Percentiles rank a stretch among this genome's conserved stretches.
phyloP scores from a whole-genome alignment of 129 eudicot species.

The Silybum marianum region DNA sequence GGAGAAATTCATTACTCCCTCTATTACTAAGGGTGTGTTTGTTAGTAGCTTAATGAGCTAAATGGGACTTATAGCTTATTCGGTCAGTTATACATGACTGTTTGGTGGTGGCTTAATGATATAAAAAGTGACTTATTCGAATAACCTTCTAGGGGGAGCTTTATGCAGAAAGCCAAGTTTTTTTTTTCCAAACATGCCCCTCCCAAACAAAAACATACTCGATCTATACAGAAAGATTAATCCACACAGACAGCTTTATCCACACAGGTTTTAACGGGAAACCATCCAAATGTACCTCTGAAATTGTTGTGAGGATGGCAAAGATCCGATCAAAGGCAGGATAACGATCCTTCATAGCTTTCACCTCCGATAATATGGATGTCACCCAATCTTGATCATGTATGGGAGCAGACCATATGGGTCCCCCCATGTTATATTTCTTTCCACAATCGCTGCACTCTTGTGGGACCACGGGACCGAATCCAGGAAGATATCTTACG shows the following conservation, averaged over 20 bases:
- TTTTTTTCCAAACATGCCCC: no score
- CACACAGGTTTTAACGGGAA: no score
- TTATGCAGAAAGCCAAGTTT: no score
- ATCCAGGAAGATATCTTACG: constrained; percentile 90
- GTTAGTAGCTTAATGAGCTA: no score
- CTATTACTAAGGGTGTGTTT: not conserved
- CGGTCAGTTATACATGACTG: no score
- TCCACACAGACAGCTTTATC: no score
- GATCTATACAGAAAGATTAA: no score
- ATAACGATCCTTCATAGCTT: constrained; percentile 66
- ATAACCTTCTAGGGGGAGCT: no score
- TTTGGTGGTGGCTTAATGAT: no score
- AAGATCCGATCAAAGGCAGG: constrained; percentile 82
- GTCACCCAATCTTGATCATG: constrained; percentile 97
- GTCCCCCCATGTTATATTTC: constrained; percentile 88
- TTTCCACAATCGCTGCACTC: constrained; percentile 94
- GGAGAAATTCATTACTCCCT: not conserved
- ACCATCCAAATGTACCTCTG: constrained; percentile 55
- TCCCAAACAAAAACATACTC: no score
- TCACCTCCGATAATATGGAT: constrained; percentile 71
- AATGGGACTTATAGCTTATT: no score
- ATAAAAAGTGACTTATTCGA: no score
- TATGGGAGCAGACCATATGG: constrained; percentile 98
- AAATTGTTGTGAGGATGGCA: constrained; percentile 88
- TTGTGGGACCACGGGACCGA: constrained; percentile 84